These are phyloP conservation scores for Arthrobotrys conoides DNA, from an alignment of 2,329 filamentous ascomycete genomes.

Conservation along the genomic window DNA sequence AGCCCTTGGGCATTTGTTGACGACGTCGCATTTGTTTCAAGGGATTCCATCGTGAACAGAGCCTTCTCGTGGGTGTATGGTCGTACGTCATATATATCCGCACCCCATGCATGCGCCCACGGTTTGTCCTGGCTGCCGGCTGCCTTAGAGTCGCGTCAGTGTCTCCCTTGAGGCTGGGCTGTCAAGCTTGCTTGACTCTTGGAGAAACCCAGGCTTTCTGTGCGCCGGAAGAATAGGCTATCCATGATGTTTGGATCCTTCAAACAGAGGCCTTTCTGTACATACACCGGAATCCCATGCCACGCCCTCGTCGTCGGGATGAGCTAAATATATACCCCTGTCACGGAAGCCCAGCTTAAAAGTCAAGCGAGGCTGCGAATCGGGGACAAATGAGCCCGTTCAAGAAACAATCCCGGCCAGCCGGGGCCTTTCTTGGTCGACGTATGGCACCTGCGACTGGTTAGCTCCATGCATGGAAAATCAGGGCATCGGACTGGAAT, in stretches of 20 bases:
- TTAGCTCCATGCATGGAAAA: constrained; percentile 10
- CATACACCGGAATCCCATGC: not conserved
- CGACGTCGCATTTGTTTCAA: too few relatives aligned
- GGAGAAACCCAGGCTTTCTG: too few relatives aligned
- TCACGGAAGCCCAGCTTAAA: constrained; percentile 9
- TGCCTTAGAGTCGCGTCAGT: too few relatives aligned
- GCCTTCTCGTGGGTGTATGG: too few relatives aligned
- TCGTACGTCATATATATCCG: too few relatives aligned
- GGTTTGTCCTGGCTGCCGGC: too few relatives aligned
- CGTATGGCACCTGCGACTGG: constrained; percentile 16
- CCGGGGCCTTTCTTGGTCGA: constrained; percentile 23
- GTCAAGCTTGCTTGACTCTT: too few relatives aligned
- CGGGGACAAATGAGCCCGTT: constrained; percentile 15
- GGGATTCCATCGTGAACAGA: not conserved
- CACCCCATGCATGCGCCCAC: too few relatives aligned
- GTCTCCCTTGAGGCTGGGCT: too few relatives aligned
- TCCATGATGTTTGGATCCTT: not conserved
- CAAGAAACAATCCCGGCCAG: not conserved
- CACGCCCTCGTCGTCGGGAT: not conserved
- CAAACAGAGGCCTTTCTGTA: not conserved
- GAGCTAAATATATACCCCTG: constrained; percentile 24
- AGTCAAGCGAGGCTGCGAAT: constrained; percentile 21
- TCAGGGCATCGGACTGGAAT: constrained; percentile 24
- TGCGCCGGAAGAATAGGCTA: not conserved
- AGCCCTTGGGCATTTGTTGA: not conserved